phyloP scores from a whole-genome alignment of 352 stramenopile species.

The Phytophthora agathidicida region DNA sequence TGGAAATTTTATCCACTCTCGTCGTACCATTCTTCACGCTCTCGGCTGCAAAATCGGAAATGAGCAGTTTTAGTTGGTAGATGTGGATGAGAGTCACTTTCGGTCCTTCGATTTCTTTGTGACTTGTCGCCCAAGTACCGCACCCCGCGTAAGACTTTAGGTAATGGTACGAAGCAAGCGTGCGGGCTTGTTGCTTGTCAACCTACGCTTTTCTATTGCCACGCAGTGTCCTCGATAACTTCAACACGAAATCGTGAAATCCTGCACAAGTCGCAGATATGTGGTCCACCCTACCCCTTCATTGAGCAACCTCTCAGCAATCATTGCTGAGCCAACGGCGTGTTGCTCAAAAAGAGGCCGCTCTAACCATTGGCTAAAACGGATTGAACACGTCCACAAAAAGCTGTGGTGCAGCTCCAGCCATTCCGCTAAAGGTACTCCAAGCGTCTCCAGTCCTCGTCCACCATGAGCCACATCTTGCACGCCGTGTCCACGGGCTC shows the following conservation, averaged over 20 bases:
- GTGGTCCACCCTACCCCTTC: not conserved
- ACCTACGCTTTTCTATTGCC: too few relatives aligned
- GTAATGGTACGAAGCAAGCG: too few relatives aligned
- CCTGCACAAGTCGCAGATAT: constrained; percentile 17
- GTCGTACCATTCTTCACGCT: too few relatives aligned
- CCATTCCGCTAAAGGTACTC: constrained; percentile 21
- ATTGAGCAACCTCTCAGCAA: not conserved
- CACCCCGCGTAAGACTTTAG: too few relatives aligned
- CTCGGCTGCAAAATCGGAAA: too few relatives aligned
- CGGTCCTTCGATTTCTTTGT: too few relatives aligned
- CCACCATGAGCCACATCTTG: constrained; percentile 81
- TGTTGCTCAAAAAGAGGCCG: not conserved
- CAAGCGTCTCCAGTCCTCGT: constrained; percentile 5
- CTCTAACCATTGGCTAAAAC: too few relatives aligned
- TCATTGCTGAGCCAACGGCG: not conserved
- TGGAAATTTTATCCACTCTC: too few relatives aligned
- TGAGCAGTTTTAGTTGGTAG: too few relatives aligned
- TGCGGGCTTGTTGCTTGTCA: too few relatives aligned
- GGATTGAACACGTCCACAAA: constrained; percentile 16
- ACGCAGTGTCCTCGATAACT: constrained; percentile 9
- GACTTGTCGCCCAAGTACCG: too few relatives aligned
- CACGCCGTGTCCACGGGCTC: constrained; percentile 73
- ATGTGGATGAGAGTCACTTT: too few relatives aligned
- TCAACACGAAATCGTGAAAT: constrained; percentile 1
- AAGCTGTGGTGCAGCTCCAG: constrained; percentile 24